Percentiles rank a stretch among this genome's conserved stretches.
Conservation (phyloP, 163 green algal species). For the Chlamydomonas reinhardtii region DNA sequence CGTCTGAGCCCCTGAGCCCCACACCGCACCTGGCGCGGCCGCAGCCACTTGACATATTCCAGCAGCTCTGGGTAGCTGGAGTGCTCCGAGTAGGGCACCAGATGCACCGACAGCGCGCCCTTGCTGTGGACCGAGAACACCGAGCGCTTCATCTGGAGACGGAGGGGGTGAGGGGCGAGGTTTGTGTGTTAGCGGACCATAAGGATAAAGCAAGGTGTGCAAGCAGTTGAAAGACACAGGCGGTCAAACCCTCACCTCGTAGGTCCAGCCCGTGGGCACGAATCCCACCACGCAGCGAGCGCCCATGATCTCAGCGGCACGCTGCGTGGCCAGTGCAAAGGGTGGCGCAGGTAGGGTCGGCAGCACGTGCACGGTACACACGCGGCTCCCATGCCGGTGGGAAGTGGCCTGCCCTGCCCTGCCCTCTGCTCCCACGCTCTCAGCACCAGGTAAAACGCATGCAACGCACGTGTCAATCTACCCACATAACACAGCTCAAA, state of each 20-base stretch:
- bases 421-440: too few relatives aligned
- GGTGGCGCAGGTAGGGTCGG: too few relatives aligned
- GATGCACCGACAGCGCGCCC: constrained; percentile 72
- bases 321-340: constrained; percentile 28
- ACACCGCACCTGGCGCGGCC: constrained; percentile 69
- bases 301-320: constrained; percentile 21
- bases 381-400: too few relatives aligned
- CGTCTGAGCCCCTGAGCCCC: too few relatives aligned
- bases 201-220: too few relatives aligned
- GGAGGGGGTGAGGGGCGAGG: too few relatives aligned
- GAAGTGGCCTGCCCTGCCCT: too few relatives aligned
- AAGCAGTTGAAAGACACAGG: too few relatives aligned
- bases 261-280: constrained; percentile 87
- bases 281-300: constrained; percentile 80
- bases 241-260: constrained; percentile 66
- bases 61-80: constrained; percentile 78
- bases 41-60: constrained; percentile 81
- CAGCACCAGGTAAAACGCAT: too few relatives aligned
- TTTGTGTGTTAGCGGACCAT: too few relatives aligned
- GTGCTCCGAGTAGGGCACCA: constrained; percentile 91
- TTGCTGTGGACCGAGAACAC: constrained; percentile 73
- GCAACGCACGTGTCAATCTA: too few relatives aligned
- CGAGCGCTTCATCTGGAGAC: background rate
- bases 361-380: too few relatives aligned
- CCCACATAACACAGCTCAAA: background rate